A percentile compares a stretch with the other conserved stretches of the same genome.
phyloP scores from a whole-genome alignment of 371 early-diverging fungal genomes.

The Haplosporangium sp. region DNA sequence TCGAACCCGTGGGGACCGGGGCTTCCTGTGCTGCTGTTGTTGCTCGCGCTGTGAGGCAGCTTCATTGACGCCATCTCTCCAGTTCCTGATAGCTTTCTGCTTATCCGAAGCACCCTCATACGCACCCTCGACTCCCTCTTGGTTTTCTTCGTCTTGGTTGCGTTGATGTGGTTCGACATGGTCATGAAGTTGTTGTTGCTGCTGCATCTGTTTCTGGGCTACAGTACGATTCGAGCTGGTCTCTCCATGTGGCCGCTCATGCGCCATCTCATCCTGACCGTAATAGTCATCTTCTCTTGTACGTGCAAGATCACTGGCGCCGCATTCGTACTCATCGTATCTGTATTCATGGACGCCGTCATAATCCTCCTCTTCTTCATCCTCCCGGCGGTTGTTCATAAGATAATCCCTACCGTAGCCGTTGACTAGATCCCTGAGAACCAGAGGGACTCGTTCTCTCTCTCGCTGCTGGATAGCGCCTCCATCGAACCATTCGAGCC shows the following conservation, averaged over 20 bases:
- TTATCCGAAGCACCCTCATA: conserved; percentile 26
- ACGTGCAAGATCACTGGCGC: too few relatives aligned
- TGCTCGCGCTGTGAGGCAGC: conserved; percentile 1
- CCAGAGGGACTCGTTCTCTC: conserved; percentile 37
- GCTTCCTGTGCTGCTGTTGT: conserved; percentile 5
- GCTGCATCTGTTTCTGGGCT: not conserved
- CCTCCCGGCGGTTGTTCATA: conserved; percentile 28
- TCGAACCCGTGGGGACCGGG: conserved; percentile 19
- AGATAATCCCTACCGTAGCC: conserved; percentile 33
- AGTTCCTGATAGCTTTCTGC: conserved; percentile 32
- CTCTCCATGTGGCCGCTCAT: conserved; percentile 8
- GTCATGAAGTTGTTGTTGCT: not conserved
- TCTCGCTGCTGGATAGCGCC: conserved; percentile 40
- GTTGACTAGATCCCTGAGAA: conserved; percentile 31
- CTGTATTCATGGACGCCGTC: conserved; percentile 13
- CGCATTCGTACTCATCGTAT: conserved; percentile 8
- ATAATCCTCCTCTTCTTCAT: conserved; percentile 44
- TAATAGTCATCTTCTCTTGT: conserved; percentile 1
- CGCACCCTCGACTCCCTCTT: not conserved
- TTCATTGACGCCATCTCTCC: conserved; percentile 49
- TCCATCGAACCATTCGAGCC: conserved; percentile 61
- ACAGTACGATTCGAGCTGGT: too few relatives aligned
- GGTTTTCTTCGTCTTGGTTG: conserved; percentile 1
- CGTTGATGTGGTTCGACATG: conserved; percentile 4
- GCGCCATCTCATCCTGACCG: not conserved